These are phyloP conservation scores for Dittrichia graveolens DNA, from an alignment of 129 eudicot genomes.

Conservation along the genomic window DNA sequence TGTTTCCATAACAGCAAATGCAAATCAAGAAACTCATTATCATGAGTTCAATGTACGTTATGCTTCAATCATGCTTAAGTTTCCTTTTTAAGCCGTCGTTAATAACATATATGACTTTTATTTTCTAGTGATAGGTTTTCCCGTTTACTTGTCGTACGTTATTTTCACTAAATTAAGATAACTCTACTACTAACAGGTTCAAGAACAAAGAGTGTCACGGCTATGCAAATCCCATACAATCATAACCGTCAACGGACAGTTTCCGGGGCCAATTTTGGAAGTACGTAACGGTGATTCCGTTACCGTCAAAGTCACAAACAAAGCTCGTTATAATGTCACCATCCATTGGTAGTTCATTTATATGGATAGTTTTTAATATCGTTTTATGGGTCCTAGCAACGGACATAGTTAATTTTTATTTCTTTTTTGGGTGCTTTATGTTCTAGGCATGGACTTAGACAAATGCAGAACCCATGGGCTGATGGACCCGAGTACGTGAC, in stretches of 20 bases:
- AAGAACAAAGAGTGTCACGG: constrained; percentile 56
- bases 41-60: constrained; percentile 56
- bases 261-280: constrained; percentile 75
- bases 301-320: constrained; percentile 53
- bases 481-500: constrained; percentile 91
- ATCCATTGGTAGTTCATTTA: constrained; percentile 58
- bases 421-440: not conserved
- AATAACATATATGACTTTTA: not conserved
- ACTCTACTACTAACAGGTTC: constrained; percentile 47
- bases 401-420: not conserved
- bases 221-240: constrained; percentile 62
- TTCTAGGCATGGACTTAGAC: constrained; percentile 80
- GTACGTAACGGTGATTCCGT: constrained; percentile 67
- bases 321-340: constrained; percentile 63
- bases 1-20: constrained; percentile 28
- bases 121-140: not conserved
- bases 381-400: not conserved
- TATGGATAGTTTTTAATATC: not conserved
- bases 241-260: constrained; percentile 73
- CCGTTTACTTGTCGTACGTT: not conserved
- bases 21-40: constrained; percentile 43
- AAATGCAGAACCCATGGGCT: constrained; percentile 83
- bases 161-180: not conserved
- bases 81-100: not conserved
- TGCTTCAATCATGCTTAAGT: not conserved